phyloP scores from a whole-genome alignment of 306 rosid genomes.

The Cicer yamashitae region DNA sequence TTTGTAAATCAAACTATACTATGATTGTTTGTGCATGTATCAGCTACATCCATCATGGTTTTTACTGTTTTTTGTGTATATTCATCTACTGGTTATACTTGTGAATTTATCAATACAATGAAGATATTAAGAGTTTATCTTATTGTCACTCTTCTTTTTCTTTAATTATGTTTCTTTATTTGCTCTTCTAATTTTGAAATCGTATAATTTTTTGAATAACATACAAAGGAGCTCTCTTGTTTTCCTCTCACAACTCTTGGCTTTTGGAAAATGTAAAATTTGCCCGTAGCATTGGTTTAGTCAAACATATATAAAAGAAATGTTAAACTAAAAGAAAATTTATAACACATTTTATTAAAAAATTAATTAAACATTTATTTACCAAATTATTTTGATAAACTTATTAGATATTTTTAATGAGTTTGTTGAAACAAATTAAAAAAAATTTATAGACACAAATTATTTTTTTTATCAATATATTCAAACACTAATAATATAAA shows the following conservation, averaged over 20 bases:
- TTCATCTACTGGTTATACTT: not conserved
- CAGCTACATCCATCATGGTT: not conserved
- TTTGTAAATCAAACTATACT: not conserved
- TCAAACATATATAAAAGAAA: not conserved
- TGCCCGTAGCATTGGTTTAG: not conserved
- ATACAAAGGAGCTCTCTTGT: no score
- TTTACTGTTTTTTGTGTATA: not conserved
- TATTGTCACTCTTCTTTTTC: not conserved
- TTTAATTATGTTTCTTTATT: not conserved
- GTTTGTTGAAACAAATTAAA: no score
- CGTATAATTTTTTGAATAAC: not conserved
- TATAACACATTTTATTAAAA: not conserved
- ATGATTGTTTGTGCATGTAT: no score
- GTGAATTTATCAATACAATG: not conserved
- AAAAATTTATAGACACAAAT: no score
- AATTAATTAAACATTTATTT: no score
- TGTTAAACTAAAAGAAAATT: not conserved
- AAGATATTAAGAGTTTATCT: not conserved
- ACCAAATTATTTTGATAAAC: not conserved
- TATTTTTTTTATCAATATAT: no score
- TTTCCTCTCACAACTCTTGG: no score
- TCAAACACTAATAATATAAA: no score
- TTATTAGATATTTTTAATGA: no score
- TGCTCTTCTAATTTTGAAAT: not conserved
- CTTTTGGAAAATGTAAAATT: no score